Evolutionary conservation across 805 yeast genomes (phyloP).

Genomic region (Zygosaccharomyces rouxii): DNA sequence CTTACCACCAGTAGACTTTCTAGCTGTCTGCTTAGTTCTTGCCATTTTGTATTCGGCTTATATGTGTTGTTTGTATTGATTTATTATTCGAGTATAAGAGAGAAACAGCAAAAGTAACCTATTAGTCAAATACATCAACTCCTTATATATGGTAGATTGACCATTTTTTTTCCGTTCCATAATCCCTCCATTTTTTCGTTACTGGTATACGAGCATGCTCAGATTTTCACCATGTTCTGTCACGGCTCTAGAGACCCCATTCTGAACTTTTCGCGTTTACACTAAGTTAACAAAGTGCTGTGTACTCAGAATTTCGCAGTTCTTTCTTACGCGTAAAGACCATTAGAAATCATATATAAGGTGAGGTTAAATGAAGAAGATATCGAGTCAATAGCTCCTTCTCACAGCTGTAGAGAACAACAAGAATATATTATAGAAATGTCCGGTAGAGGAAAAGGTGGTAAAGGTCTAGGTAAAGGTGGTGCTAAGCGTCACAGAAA

Average conservation of each 20-base stretch:
- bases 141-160: constrained; percentile 4
- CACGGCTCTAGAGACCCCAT: constrained; percentile 6
- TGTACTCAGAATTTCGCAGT: constrained; percentile 19
- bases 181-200: neutral
- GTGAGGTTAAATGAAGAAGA: neutral
- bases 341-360: neutral
- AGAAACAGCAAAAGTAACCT: no score
- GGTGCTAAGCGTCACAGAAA: constrained; percentile 99
- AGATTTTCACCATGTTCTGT: neutral
- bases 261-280: constrained; percentile 21
- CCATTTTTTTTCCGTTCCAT: neutral
- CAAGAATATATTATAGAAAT: constrained; percentile 39
- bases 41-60: constrained; percentile 50
- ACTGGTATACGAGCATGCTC: neutral
- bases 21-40: constrained; percentile 91
- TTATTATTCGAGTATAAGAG: neutral
- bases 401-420: constrained; percentile 7
- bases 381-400: neutral
- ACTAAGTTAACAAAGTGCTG: constrained; percentile 5
- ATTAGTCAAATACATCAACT: neutral
- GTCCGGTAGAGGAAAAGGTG: constrained; percentile 99
- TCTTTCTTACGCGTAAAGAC: neutral
- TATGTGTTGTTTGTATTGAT: neutral
- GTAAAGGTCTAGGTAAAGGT: constrained; percentile 99
- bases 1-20: constrained; percentile 94